phyloP scores from a whole-genome alignment of 495 filamentous ascomycete genomes.

The Aspergillus cristatus region DNA sequence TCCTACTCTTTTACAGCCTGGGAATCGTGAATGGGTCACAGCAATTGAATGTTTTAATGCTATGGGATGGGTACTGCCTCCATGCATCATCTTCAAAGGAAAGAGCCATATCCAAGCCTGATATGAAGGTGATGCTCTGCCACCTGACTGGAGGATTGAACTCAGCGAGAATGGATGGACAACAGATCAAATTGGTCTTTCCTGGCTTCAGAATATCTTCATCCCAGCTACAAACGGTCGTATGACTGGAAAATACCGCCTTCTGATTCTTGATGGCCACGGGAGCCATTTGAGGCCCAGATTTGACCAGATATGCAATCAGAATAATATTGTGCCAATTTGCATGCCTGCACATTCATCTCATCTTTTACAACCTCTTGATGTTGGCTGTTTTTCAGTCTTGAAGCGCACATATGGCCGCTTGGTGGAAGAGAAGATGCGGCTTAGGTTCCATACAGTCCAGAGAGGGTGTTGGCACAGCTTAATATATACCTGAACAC shows the following conservation, averaged over 20 bases:
- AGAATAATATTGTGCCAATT: constrained; percentile 9
- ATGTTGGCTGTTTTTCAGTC: constrained; percentile 10
- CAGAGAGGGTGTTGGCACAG: constrained; percentile 4
- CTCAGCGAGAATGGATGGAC: constrained; percentile 1
- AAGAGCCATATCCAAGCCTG: constrained; percentile 5
- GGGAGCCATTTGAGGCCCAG: constrained; percentile 7
- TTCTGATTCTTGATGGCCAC: constrained; percentile 18
- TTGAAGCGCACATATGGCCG: constrained; percentile 10
- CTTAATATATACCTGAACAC: constrained; percentile 5
- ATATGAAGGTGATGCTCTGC: constrained; percentile 1
- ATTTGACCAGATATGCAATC: constrained; percentile 8
- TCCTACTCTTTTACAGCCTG: constrained; percentile 18
- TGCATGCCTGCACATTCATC: constrained; percentile 14
- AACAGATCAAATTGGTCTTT: constrained; percentile 1
- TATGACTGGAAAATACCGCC: constrained; percentile 4
- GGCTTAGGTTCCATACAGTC: constrained; percentile 1
- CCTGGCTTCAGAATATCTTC: constrained; percentile 1
- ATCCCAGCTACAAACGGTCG: constrained; percentile 7
- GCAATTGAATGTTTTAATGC: constrained; percentile 26
- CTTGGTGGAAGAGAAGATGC: constrained; percentile 1
- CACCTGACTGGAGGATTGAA: neutral
- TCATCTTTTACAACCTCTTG: constrained; percentile 14
- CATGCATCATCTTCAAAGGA: constrained; percentile 19
- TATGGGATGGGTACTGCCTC: constrained; percentile 12
- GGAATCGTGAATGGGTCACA: constrained; percentile 32